Base-by-base conservation (phyloP, 495 filamentous ascomycete species). In the Aspergillus cristatus region DNA sequence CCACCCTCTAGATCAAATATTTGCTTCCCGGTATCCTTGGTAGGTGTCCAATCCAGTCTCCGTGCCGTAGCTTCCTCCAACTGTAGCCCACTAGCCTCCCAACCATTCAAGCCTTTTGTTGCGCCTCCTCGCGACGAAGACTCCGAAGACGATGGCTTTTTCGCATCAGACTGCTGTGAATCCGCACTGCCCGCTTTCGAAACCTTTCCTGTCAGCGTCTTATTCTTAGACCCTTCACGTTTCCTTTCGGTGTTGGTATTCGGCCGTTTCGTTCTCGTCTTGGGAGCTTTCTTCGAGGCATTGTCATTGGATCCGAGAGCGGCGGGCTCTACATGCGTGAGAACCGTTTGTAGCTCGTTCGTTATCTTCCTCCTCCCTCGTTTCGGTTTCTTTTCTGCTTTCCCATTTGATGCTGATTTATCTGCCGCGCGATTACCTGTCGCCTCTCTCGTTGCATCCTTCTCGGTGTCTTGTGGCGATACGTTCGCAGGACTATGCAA, bases 41-140 rank as follows among this genome's bases (percentile, higher is more conserved):
- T 57, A 8, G 67, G 67, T n/a, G 67, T 70, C 67, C 67, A 70
- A 41, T 70, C 58, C 36, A 58, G 16, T 18, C 63, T 54, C 33
- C 67, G 51, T 34, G 54, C 56, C 47, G 53, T 37, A 13, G 63
- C 63, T 14, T 49, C 48, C 7, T 63, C 60, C 29, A 70, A 31
- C 15, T 60, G 46, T 18, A 67, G 31, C 1, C 44, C 53, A 29
- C 57, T 47, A 14, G 47, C 35, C 6, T 41, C 45, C 38, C 48
- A 39, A 14, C 50, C 41, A 29, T 37, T 38, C 1, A 32, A 18
- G 15, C 29, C 41, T 22, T 38, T 42, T 7, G 17, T 15, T 36
- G 16, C 26, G 18, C 26, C 20, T 34, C 29, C 20, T 14, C 28
- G 25, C 1, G 28, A 15, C 2, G 30, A 24, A 22, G 37, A 16